Base-by-base conservation (phyloP, 257 asterid genomes). In the Marsdenia floribunda region DNA sequence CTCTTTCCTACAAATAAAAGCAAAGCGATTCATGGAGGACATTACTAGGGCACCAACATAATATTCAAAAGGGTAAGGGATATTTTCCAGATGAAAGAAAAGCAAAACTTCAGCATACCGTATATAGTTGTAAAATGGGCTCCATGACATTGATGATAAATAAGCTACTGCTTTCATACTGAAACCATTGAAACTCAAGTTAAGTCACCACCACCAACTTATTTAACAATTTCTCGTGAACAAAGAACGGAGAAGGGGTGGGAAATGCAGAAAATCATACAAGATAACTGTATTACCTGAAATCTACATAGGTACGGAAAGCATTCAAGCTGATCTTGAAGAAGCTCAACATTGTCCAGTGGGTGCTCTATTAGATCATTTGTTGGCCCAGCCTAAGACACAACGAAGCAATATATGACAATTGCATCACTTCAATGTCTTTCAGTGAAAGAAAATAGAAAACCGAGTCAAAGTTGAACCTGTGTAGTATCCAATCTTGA, bases 81-180 rank as follows among this genome's bases (percentile, higher is more conserved):
- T 49, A 71, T 64, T 46, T 67, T 68, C 77, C 60, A 70, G 70
- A 35, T 15, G 71, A 67, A 63, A 73, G 49, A 29, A 66, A 57
- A 46, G 8, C 24, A 79, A 76, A 44, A 74, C 59, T 71, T 70
- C 77, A 79, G 77, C 82, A 79, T 92, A 95, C 99, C 93, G 90
- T 76, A 73, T 95, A 95, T 68, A 81, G 77, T 87, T 92, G 98
- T 70, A 91, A 81, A 60, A 95, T 76, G 75, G 99, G 99, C 93
- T 95, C 99, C 91, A 88, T 83, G 85, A 79, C 81, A 66, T 81
- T 93, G 78, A 92, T 89, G 77, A 95, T 86, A 83, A 89, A 88
- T 91, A 93, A 75, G 93, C 99, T 90, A 83, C 97, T 88, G 83
- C 87, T 90, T 80, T 90, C 99, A 85, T 92, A 92, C 99, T 95